Conservation (phyloP, 2,329 filamentous ascomycete species). For the Pseudogymnoascus sp. region DNA sequence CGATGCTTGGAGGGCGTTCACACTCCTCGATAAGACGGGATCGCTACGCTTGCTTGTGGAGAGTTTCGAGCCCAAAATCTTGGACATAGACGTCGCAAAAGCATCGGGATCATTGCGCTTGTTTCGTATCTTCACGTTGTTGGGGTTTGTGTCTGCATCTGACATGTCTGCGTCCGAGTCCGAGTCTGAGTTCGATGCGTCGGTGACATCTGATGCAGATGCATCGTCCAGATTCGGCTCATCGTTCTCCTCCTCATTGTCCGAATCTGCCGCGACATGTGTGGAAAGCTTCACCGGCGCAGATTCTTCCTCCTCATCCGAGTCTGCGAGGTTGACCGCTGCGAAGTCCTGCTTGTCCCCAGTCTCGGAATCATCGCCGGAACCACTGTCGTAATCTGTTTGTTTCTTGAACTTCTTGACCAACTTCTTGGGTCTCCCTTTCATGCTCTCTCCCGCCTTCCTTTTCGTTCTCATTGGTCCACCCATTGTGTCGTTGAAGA, state of each 20-base stretch:
- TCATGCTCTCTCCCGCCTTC: conserved; percentile 52
- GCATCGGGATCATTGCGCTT: conserved; percentile 90
- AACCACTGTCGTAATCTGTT: conserved; percentile 54
- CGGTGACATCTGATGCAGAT: conserved; percentile 20
- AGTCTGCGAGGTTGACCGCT: conserved; percentile 42
- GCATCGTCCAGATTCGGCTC: conserved; percentile 24
- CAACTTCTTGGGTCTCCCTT: conserved; percentile 36
- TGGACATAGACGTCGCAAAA: conserved; percentile 88
- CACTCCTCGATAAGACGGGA: conserved; percentile 82
- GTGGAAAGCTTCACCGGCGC: conserved; percentile 17
- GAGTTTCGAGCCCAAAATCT: conserved; percentile 86
- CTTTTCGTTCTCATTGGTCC: conserved; percentile 41
- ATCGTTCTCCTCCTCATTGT: conserved; percentile 25
- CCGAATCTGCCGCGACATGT: conserved; percentile 27
- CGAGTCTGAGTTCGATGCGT: conserved; percentile 15
- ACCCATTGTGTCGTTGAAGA: conserved; percentile 22
- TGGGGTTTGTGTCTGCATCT: conserved; percentile 36
- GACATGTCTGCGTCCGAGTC: conserved; percentile 26
- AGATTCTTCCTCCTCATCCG: conserved; percentile 32
- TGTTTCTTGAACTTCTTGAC: conserved; percentile 58
- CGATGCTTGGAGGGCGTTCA: conserved; percentile 63
- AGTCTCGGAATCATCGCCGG: conserved; percentile 44
- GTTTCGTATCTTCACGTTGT: conserved; percentile 40
- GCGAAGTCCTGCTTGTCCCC: conserved; percentile 37
- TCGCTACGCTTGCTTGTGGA: conserved; percentile 74